Evolutionary conservation across 2,329 filamentous ascomycete genomes (phyloP).

Genomic region (Phaeosphaeria sp.): DNA sequence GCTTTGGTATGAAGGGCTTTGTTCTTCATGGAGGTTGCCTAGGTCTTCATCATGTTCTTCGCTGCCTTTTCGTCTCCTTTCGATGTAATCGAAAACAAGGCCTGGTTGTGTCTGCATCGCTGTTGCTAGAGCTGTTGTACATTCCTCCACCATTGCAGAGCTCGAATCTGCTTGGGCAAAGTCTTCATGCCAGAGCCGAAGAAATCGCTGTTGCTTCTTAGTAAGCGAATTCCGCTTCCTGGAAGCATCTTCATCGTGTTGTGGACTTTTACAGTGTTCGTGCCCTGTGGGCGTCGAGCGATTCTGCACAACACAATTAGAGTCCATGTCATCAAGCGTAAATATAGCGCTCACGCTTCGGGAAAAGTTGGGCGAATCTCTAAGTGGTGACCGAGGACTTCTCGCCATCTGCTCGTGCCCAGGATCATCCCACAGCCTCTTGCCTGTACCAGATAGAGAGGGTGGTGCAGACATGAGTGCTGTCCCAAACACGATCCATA

Average conservation of each 20-base stretch:
- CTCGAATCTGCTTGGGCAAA: slow-evolving; percentile 9
- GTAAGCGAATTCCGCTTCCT: background rate
- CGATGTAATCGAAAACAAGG: slow-evolving; percentile 21
- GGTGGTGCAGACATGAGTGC: background rate
- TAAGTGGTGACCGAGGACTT: background rate
- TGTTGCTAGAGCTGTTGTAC: slow-evolving; percentile 20
- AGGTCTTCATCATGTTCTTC: background rate
- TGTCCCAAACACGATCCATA: background rate
- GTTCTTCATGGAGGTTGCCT: background rate
- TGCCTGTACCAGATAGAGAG: background rate
- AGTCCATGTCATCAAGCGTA: background rate
- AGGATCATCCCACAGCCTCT: background rate
- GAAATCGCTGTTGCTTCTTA: slow-evolving; percentile 19
- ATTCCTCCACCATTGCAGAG: slow-evolving; percentile 5
- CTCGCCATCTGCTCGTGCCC: background rate
- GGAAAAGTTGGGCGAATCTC: background rate
- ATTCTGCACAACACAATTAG: background rate
- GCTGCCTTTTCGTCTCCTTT: slow-evolving; percentile 7
- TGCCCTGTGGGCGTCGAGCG: background rate
- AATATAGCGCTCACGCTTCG: background rate
- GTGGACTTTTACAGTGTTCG: background rate
- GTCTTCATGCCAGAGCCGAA: slow-evolving; percentile 19
- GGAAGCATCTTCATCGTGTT: background rate
- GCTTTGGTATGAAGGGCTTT: background rate
- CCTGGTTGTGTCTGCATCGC: slow-evolving; percentile 15